These are phyloP conservation scores for Fragaria ananassa DNA, from an alignment of 306 rosid genomes.

Conservation along the genomic window DNA sequence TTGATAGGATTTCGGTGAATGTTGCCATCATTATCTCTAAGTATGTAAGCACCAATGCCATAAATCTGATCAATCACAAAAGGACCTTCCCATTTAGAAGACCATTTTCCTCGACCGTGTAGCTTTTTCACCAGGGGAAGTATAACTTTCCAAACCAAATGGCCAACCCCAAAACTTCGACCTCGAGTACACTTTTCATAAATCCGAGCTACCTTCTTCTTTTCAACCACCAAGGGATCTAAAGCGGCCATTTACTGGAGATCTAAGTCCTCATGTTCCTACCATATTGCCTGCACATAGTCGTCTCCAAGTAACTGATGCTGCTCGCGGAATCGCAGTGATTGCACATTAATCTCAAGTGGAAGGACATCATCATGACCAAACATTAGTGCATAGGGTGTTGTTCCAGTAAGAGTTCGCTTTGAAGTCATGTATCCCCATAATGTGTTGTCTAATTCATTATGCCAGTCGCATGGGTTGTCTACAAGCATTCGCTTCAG, in stretches of 20 bases:
- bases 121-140: neutral
- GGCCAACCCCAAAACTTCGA: rapidly evolving
- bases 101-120: neutral
- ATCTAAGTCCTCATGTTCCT: neutral
- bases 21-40: no score
- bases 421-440: neutral
- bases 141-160: neutral
- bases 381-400: neutral
- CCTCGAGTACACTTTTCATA: neutral
- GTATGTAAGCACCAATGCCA: no score
- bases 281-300: neutral
- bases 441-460: rapidly evolving
- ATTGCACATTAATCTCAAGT: neutral
- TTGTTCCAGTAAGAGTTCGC: neutral
- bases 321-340: neutral
- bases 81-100: neutral
- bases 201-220: neutral
- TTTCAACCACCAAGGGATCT: neutral
- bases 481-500: no score
- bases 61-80: no score
- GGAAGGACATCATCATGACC: neutral
- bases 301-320: neutral
- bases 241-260: neutral
- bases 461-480: neutral
- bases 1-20: no score